Base-by-base conservation (phyloP, 129 eudicot species). In the Arctium lappa region DNA sequence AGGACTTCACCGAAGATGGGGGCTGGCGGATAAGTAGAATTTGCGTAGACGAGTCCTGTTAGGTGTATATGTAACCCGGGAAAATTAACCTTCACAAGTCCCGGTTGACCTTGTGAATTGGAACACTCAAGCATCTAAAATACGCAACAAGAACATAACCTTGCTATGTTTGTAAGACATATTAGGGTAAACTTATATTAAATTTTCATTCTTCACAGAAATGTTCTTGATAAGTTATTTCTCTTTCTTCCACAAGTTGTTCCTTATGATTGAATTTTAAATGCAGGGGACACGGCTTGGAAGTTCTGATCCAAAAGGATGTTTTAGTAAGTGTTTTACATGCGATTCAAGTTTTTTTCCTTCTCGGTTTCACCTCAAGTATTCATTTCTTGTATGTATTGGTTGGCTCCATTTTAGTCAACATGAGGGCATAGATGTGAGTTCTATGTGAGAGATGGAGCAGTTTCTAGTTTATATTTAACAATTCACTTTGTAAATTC, bases 251-350 rank as follows among this genome's bases (percentile, higher is more conserved):
- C 18, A 27, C 18, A 50, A 3, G 60, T 48, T 82, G 62, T 7
- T 73, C 60, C 69, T 84, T 46, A 34, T 73, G 63, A n/a, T 73
- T 72, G 60, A 80, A 62, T 63, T 84, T 72, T 69, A 79, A 76
- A 76, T 89, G 91, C 89, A 96, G 99, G 99, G 99, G 72, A 96
- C 99, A 72, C 91, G 99, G 73, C 99, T 96, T 46, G 99, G 99
- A 87, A 96, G 99, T 85, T 89, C 94, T 83, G 99, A 91, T 79
- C 99, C 99, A 5, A 96, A 96, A 86, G 99, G 99, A 73, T 96
- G 99, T 85, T 93, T 93, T 85, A 93, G 99, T 96, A 86, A 95
- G 99, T 95, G 70, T 37, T 38, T 76, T 9, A 74, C 29, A 46
- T 65, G 11, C 39, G 27, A 15, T 50, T 56, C 40, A 40, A 31